Base-by-base conservation (phyloP, 495 filamentous ascomycete species). In the Aspergillus heteromorphus region DNA sequence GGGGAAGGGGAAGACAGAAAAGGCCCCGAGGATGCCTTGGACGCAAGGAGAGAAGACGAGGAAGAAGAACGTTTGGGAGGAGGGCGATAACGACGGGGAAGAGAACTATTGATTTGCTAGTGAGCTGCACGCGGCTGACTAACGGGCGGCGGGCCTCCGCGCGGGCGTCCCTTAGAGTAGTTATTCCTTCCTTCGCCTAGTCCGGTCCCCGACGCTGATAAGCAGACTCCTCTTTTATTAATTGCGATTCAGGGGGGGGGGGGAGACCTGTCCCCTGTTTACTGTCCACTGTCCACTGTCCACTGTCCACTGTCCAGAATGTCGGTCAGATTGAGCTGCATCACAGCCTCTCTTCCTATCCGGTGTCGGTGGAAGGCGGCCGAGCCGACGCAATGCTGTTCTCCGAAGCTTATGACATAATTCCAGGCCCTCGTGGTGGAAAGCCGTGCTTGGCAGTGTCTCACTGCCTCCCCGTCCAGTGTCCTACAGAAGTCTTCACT, bases 41-140 rank as follows among this genome's bases (percentile, higher is more conserved):
- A 11, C 45, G 29, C 52, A 50, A 43, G 27, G 27, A 49, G 31
- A 19, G 27, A 43, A 36, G 18, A 41, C 48, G 48, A 52, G 51
- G 14, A 51, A 21, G 36, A 27, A 38, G 42, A 38, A 20, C 13
- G 29, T 48, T 19, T 18, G 23, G 23, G 16, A 29, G 13, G 21
- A 29, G 43, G 29, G 43, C 43, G 43, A 47, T 47, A 47, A 47
- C 21, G 6, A 47, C 21, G 23, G 43, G 40, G 18, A 43, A 47
- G 19, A 25, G 19, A 25, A 45, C 20, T 21, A 25, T 19, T 45
- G 42, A 45, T 45, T 45, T 23, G 42, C 20, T 45, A 21, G 42
- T 45, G 42, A 45, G 19, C 18, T 47, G 43, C 21, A 47, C 21
- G 21, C 43, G 16, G 43, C 43, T 47, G 23, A 47, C 43, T 47